phyloP scores from a whole-genome alignment of 2,329 filamentous ascomycete genomes.

The Arthrobotrys entomopaga region DNA sequence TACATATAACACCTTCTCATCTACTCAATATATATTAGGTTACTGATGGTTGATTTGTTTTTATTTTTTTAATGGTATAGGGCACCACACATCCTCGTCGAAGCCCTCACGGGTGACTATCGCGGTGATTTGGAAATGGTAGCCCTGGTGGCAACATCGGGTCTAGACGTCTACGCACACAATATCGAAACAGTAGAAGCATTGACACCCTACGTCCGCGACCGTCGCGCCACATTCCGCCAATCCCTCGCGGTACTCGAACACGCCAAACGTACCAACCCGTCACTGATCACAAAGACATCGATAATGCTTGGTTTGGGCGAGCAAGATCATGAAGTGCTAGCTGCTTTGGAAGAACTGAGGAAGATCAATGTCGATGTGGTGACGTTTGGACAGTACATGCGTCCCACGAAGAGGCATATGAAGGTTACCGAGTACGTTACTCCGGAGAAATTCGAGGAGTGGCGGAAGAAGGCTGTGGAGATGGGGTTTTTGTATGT shows the following conservation, averaged over 20 bases:
- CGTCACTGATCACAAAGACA: conserved; percentile 93
- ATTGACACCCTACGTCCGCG: conserved; percentile 87
- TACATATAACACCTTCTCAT: conserved; percentile 56
- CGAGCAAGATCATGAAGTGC: conserved; percentile 87
- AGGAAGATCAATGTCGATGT: conserved; percentile 86
- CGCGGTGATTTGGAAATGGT: conserved; percentile 88
- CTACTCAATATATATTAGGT: too few relatives aligned
- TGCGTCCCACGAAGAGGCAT: conserved; percentile 97
- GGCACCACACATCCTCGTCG: conserved; percentile 77
- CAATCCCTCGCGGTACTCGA: conserved; percentile 83
- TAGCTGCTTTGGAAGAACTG: conserved; percentile 77
- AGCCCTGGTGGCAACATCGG: conserved; percentile 81
- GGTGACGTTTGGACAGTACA: conserved; percentile 99
- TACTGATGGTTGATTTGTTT: too few relatives aligned
- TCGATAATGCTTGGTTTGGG: conserved; percentile 96
- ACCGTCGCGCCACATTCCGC: conserved; percentile 86
- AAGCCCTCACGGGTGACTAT: conserved; percentile 89
- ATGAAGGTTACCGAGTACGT: conserved; percentile 97
- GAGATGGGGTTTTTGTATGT: conserved; percentile 98
- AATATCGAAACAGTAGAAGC: conserved; percentile 96
- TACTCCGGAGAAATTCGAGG: conserved; percentile 87
- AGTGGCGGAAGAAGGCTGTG: conserved; percentile 87
- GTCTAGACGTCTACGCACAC: conserved; percentile 95
- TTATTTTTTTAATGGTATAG: conserved; percentile 64
- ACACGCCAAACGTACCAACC: conserved; percentile 80